Evolutionary conservation across 306 rosid species (phyloP).

Genomic region (Acmispon strigosus): DNA sequence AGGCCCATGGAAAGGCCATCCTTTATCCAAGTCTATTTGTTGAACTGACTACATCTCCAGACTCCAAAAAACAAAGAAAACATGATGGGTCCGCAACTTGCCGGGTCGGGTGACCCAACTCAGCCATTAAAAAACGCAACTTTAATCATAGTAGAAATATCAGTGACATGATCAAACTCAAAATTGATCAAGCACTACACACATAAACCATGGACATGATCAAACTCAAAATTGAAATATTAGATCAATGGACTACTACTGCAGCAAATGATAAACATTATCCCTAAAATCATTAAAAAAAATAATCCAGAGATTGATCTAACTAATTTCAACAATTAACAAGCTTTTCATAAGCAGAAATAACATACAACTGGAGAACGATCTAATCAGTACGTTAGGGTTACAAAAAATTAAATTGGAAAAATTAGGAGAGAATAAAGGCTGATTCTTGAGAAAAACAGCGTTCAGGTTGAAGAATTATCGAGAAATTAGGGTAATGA

Average conservation of each 20-base stretch:
- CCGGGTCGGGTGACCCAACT: constrained; percentile 20
- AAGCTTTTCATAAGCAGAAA: background rate
- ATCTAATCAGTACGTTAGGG: background rate
- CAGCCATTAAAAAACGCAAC: background rate
- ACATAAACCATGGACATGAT: constrained; percentile 25
- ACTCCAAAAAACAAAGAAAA: too few relatives aligned
- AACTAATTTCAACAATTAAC: constrained; percentile 22
- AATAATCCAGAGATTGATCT: constrained; percentile 13
- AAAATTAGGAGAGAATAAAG: background rate
- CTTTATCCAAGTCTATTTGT: too few relatives aligned
- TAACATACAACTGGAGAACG: background rate
- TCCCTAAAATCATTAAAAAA: background rate
- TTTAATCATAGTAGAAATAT: background rate
- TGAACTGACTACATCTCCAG: too few relatives aligned
- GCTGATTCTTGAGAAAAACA: too few relatives aligned
- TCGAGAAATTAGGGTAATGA: background rate
- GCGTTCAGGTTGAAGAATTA: background rate
- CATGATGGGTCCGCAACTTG: constrained; percentile 24
- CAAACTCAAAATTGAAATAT: constrained; percentile 20
- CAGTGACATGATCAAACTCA: background rate
- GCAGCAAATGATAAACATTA: background rate
- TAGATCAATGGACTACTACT: constrained; percentile 7
- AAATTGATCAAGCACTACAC: constrained; percentile 9
- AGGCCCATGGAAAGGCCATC: too few relatives aligned
- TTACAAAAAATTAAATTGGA: too few relatives aligned